Percentiles rank a stretch among this genome's conserved stretches.
Evolutionary conservation across 495 filamentous ascomycete species (phyloP).

Genomic region (Lentithecium fluviatile): DNA sequence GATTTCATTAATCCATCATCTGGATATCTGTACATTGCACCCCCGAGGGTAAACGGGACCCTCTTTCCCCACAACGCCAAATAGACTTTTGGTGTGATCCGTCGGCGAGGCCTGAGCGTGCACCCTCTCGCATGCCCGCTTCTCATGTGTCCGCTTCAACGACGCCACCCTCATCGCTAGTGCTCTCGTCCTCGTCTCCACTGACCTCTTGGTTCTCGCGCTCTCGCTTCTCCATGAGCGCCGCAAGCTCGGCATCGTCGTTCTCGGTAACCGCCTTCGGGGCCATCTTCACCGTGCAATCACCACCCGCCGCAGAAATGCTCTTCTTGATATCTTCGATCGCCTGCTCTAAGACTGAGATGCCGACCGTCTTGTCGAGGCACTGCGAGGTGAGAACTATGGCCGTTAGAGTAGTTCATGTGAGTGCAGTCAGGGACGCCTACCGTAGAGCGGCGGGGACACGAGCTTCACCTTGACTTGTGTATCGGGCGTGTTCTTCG

Average conservation of each 20-base stretch:
- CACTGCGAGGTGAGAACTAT: slow-evolving; percentile 57
- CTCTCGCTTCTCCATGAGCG: slow-evolving; percentile 98
- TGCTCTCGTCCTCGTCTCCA: slow-evolving; percentile 90
- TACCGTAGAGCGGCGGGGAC: slow-evolving; percentile 88
- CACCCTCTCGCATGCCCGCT: not conserved
- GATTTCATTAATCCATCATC: too few relatives aligned
- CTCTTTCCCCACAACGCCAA: not conserved
- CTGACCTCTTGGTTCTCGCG: slow-evolving; percentile 96
- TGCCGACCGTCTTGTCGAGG: slow-evolving; percentile 85
- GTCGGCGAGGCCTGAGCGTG: too few relatives aligned
- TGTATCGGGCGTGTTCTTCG: slow-evolving; percentile 79
- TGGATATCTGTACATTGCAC: too few relatives aligned
- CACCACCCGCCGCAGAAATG: slow-evolving; percentile 72
- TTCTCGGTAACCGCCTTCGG: slow-evolving; percentile 98
- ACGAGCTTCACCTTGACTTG: slow-evolving; percentile 98
- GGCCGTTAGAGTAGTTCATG: not conserved
- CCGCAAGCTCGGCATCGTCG: slow-evolving; percentile 93
- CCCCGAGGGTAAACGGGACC: too few relatives aligned
- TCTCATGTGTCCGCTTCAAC: slow-evolving; percentile 37
- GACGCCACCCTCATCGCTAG: slow-evolving; percentile 73
- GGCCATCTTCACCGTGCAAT: slow-evolving; percentile 88
- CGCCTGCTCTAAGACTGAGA: slow-evolving; percentile 77
- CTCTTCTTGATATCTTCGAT: slow-evolving; percentile 77
- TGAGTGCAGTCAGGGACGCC: slow-evolving; percentile 50
- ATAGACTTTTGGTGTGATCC: not conserved